Conservation (phyloP, 352 stramenopile species). For the Phytophthora palmivora region DNA sequence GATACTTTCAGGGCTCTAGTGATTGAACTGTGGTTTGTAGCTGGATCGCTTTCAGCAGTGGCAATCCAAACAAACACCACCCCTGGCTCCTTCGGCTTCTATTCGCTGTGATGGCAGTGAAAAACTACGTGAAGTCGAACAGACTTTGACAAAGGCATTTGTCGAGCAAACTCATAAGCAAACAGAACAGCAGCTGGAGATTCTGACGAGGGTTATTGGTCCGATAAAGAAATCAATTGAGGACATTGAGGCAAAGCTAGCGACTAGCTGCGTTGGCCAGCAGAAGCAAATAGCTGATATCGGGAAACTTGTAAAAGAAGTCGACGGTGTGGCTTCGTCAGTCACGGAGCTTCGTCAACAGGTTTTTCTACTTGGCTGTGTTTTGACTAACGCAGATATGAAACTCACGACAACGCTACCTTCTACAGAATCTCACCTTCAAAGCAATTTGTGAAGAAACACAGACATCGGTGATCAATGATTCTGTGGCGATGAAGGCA, state of each 20-base stretch:
- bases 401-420: slow-evolving; percentile 18
- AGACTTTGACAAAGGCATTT: slow-evolving; percentile 17
- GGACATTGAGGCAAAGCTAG: slow-evolving; percentile 22
- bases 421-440: slow-evolving; percentile 25
- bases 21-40: slow-evolving; percentile 14
- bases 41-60: slow-evolving; percentile 25
- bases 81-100: background rate
- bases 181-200: slow-evolving; percentile 27
- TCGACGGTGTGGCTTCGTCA: slow-evolving; percentile 28
- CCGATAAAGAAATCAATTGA: slow-evolving; percentile 34
- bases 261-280: slow-evolving; percentile 3
- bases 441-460: slow-evolving; percentile 24
- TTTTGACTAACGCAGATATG: no score
- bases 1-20: background rate
- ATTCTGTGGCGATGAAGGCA: slow-evolving; percentile 27
- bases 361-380: slow-evolving; percentile 24
- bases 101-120: slow-evolving; percentile 6
- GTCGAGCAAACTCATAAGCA: slow-evolving; percentile 25
- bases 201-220: slow-evolving; percentile 20
- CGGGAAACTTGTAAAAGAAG: slow-evolving; percentile 13
- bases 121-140: slow-evolving; percentile 27
- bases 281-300: slow-evolving; percentile 16
- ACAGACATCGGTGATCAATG: slow-evolving; percentile 12
- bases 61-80: slow-evolving; percentile 16
- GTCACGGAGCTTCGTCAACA: slow-evolving; percentile 38